These are phyloP conservation scores for Trametes pubescens DNA, from an alignment of 1,284 basidiomycete genomes.

Conservation along the genomic window DNA sequence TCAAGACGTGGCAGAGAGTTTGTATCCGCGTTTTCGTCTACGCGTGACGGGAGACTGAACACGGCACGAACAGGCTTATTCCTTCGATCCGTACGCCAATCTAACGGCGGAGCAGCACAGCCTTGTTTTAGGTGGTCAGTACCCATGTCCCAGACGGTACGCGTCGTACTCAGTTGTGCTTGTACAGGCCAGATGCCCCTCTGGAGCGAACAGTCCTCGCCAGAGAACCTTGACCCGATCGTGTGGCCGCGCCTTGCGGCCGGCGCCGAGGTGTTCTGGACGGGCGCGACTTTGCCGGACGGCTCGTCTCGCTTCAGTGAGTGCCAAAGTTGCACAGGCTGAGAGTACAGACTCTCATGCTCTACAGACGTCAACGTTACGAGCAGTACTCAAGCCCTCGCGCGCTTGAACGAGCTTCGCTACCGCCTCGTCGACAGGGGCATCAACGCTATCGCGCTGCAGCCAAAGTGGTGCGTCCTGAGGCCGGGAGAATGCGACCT, in stretches of 20 bases:
- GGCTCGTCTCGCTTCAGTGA: constrained; percentile 34
- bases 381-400: constrained; percentile 66
- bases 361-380: constrained; percentile 42
- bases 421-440: constrained; percentile 76
- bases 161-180: constrained; percentile 28
- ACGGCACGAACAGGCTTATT: constrained; percentile 77
- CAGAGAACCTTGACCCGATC: constrained; percentile 74
- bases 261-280: constrained; percentile 87
- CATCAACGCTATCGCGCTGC: constrained; percentile 71
- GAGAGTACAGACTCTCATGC: no score
- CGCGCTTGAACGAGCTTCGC: constrained; percentile 76
- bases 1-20: constrained; percentile 77
- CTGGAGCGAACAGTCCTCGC: constrained; percentile 82
- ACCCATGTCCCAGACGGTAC: background rate
- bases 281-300: constrained; percentile 46
- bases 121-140: constrained; percentile 73
- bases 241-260: constrained; percentile 82
- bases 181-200: constrained; percentile 69
- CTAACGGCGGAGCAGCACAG: constrained; percentile 56
- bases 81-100: constrained; percentile 75
- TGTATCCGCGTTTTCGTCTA: constrained; percentile 53
- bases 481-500: constrained; percentile 67
- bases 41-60: constrained; percentile 66
- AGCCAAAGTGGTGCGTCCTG: constrained; percentile 84
- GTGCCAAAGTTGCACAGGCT: background rate